Base-by-base conservation (phyloP, 2,329 filamentous ascomycete species). In the Hypoxylon sp. region DNA sequence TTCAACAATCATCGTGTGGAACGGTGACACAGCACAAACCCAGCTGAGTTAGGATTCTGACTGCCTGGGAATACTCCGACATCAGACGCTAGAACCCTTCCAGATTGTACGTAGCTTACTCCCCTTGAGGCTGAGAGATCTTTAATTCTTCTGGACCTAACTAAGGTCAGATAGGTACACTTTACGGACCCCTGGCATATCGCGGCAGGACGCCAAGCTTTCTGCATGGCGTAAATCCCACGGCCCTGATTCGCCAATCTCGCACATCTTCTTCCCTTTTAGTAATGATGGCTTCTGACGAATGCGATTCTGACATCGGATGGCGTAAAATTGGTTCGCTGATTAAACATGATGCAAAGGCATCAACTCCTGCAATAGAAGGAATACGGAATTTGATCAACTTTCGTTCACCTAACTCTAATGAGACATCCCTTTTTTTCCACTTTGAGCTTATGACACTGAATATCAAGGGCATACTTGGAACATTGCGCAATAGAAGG, bases 11-110 rank as follows among this genome's bases (percentile, higher is more conserved):
- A 10, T 40, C 50, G 3, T 37, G 31, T 59, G 33, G 35, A 35
- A 57, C 33, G 3, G 56, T 30, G 37, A 35, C 31, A 50, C 22
- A 44, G 3, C 6, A 14, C 11, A 31, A 13, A 27, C 11, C 11
- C 30, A 20, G 35, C 20, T 10, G 17, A 65, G 20, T 59, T 60
- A 56, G 30, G 33, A 65, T 56, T 55, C 56, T 60, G 42, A 50
- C 62, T 55, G 50, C 49, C 25, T 60, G 17, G 4, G 37, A 22
- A 46, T 20, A n/a, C 13, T 14, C 20, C 11, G 50, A 33, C 22
- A 27, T 17, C 2, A 25, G 10, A 27, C 61, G 33, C 46, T 64
- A 58, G 53, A 64, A 60, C 6, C 1, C 25, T 58, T 54, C 37
- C 8, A 59, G 61, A 54, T 54, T n/a, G 5, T 37, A 51, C n/a